These are phyloP conservation scores for Pythium pyrilobum DNA, from an alignment of 352 stramenopile species.

Conservation along the genomic window DNA sequence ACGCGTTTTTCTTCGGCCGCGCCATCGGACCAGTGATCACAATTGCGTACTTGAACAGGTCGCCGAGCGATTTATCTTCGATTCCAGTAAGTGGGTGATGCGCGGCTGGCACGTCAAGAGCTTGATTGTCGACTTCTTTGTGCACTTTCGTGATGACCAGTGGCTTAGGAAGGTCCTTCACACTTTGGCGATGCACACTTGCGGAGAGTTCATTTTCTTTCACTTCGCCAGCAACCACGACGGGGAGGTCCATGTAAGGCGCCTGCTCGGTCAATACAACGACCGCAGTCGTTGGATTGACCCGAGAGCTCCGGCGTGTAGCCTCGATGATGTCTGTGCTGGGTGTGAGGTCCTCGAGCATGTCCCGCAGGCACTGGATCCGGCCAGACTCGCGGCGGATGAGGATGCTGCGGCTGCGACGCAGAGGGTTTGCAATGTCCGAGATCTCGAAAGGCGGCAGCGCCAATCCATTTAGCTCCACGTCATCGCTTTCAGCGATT, in stretches of 20 bases:
- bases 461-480: not conserved
- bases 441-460: not conserved
- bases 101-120: not conserved
- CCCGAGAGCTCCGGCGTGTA: conserved; percentile 10
- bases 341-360: conserved; percentile 22
- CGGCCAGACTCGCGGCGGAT: conserved; percentile 20
- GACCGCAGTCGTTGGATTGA: no score
- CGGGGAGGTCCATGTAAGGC: no score
- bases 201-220: no score
- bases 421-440: not conserved
- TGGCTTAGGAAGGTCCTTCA: not conserved
- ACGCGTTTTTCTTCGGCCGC: conserved; percentile 29
- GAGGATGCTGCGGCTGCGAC: conserved; percentile 25
- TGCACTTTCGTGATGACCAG: no score
- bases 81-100: conserved; percentile 15
- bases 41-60: conserved; percentile 69
- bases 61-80: conserved; percentile 42
- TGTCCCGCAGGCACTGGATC: conserved; percentile 26
- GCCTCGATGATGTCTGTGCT: conserved; percentile 1
- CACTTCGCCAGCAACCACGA: no score
- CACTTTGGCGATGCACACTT: no score
- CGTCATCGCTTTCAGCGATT: not conserved
- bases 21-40: conserved; percentile 47
- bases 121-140: not conserved
- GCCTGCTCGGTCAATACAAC: no score